Conservation (phyloP, 345 rosid species). For the Salix caprea region DNA sequence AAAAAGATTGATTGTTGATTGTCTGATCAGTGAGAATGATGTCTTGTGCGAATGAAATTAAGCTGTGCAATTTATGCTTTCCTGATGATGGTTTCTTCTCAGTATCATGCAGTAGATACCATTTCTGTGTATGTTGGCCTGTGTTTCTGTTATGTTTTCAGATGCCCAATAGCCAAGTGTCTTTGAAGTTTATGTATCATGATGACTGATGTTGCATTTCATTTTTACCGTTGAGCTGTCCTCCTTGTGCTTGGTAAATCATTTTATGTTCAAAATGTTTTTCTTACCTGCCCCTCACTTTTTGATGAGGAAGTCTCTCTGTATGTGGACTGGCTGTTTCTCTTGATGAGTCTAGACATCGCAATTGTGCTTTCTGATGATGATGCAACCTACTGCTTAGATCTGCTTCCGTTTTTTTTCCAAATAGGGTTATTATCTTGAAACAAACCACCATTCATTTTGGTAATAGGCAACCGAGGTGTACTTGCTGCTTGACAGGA, state of each 20-base stretch:
- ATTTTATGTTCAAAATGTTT: not conserved
- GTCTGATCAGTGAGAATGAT: not conserved
- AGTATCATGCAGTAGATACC: not conserved
- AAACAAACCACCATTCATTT: not conserved
- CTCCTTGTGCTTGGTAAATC: not conserved
- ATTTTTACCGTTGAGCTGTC: not conserved
- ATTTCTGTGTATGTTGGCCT: not conserved
- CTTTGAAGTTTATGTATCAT: not conserved
- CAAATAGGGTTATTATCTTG: not conserved
- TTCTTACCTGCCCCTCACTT: not conserved
- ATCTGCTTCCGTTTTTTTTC: not conserved
- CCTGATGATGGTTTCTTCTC: not conserved
- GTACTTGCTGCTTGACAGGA: conserved; percentile 7
- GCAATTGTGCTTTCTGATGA: not conserved
- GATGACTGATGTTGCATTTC: not conserved
- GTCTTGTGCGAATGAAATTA: not conserved
- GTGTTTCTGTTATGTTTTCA: not conserved
- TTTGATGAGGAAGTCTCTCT: not conserved
- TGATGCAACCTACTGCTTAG: not conserved
- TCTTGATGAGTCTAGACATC: not conserved
- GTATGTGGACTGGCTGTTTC: not conserved
- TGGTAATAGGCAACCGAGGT: not conserved
- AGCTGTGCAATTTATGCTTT: not conserved
- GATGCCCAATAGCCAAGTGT: not conserved
- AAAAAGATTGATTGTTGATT: not conserved